Evolutionary conservation across 768 basidiomycete genomes (phyloP).

Genomic region (Lactarius trivialis): DNA sequence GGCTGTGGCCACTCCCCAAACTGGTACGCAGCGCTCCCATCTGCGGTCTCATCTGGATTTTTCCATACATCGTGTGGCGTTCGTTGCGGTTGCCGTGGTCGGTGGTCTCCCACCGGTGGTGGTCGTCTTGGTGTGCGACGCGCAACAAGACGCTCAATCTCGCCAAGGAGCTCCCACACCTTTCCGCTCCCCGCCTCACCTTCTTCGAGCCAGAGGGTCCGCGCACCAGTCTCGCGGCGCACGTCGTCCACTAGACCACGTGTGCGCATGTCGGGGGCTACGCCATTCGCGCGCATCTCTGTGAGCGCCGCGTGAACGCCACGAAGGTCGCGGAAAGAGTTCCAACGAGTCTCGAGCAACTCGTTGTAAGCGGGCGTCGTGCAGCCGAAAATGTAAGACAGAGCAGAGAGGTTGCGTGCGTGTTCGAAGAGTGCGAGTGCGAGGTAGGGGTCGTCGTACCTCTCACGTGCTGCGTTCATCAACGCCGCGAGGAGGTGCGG

Average conservation of each 20-base stretch:
- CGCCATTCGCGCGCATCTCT: constrained; percentile 80
- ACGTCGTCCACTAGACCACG: constrained; percentile 54
- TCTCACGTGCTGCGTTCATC: constrained; percentile 73
- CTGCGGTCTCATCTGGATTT: constrained; percentile 10
- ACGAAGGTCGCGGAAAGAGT: constrained; percentile 70
- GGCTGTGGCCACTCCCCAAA: constrained; percentile 17
- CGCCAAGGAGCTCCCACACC: constrained; percentile 43
- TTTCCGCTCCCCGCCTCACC: constrained; percentile 41
- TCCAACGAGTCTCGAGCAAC: constrained; percentile 80
- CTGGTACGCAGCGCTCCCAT: constrained; percentile 2
- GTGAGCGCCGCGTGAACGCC: constrained; percentile 66
- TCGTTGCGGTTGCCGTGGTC: neutral
- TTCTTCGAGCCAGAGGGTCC: constrained; percentile 48
- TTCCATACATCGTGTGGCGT: constrained; percentile 10
- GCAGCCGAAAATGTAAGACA: constrained; percentile 86
- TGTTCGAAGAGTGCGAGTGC: constrained; percentile 79
- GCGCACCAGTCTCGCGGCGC: constrained; percentile 53
- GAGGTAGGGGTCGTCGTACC: constrained; percentile 71
- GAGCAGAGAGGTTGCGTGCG: constrained; percentile 64
- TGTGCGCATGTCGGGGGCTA: constrained; percentile 54
- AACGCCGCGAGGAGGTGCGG: constrained; percentile 69
- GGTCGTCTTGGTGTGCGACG: constrained; percentile 12
- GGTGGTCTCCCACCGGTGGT: neutral
- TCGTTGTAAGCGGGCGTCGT: constrained; percentile 86
- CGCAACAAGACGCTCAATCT: constrained; percentile 43